Evolutionary conservation across 208 protist species (phyloP).

Genomic region (Borovskyia barvae): DNA sequence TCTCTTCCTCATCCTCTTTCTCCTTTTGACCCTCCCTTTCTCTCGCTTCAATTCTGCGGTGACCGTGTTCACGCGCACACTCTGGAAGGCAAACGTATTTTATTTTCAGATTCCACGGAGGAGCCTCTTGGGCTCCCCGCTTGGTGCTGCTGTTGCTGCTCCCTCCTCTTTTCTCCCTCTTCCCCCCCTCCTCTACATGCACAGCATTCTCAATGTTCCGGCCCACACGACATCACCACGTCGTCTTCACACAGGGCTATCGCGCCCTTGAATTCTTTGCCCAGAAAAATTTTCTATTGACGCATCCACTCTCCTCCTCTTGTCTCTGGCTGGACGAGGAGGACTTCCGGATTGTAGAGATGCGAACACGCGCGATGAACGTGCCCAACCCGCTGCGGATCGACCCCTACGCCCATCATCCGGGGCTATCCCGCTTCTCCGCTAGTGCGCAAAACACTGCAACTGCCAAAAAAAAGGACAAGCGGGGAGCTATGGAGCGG

Average conservation of each 20-base stretch:
- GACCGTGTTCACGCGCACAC: too few species aligned
- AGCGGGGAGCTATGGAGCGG: background rate
- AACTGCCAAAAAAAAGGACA: background rate
- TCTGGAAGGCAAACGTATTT: too few species aligned
- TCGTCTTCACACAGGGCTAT: conserved; percentile 71
- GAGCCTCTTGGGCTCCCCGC: too few species aligned
- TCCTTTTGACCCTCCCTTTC: too few species aligned
- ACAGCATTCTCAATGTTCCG: too few species aligned
- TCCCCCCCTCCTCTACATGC: too few species aligned
- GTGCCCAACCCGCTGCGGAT: conserved; percentile 27
- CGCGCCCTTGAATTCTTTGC: conserved; percentile 58
- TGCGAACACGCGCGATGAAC: background rate
- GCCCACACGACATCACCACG: conserved; percentile 11
- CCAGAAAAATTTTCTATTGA: conserved; percentile 31
- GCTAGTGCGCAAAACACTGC: too few species aligned
- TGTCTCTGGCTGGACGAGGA: conserved; percentile 68
- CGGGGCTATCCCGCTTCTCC: conserved; percentile 35
- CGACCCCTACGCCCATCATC: conserved; percentile 47
- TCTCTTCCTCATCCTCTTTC: too few species aligned
- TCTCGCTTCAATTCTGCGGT: too few species aligned
- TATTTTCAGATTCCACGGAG: too few species aligned
- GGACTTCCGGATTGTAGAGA: conserved; percentile 28
- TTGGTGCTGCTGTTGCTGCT: too few species aligned
- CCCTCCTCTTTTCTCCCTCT: too few species aligned
- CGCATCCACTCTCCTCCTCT: conserved; percentile 51